Percentiles rank a stretch among this genome's conserved stretches.
phyloP scores from a whole-genome alignment of 2,329 filamentous ascomycete genomes.

The Trichoderma citrinoviride region DNA sequence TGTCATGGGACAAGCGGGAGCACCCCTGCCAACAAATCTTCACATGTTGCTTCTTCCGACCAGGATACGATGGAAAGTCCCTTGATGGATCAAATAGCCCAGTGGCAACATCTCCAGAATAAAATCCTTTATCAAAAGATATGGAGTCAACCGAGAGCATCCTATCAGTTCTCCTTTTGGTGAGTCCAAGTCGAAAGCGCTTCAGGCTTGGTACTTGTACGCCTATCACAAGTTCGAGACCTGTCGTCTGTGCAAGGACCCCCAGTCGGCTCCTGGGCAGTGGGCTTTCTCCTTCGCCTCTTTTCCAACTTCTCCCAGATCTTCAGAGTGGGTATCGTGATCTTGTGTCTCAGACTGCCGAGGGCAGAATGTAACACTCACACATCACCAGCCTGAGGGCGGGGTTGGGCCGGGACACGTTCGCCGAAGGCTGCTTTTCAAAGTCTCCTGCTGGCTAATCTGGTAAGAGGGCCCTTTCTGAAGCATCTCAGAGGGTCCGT shows the following conservation, averaged over 20 bases:
- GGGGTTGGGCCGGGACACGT: constrained; percentile 19
- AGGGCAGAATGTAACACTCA: constrained; percentile 14
- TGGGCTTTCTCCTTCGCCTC: neutral
- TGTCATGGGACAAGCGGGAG: neutral
- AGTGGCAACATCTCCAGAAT: neutral
- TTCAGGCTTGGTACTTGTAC: neutral
- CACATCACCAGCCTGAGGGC: constrained; percentile 12
- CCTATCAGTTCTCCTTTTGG: neutral
- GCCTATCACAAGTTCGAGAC: neutral
- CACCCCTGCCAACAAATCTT: neutral
- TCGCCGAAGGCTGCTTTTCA: neutral
- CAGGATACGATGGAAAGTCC: neutral
- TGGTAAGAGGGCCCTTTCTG: neutral
- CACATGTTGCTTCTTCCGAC: neutral
- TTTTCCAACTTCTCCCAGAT: neutral
- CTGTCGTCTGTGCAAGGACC: neutral
- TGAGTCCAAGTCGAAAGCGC: too few species aligned
- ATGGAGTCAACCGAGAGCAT: neutral
- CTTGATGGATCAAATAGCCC: neutral
- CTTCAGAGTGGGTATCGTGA: constrained; percentile 10
- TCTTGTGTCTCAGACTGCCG: constrained; percentile 18
- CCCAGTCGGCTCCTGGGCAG: constrained; percentile 1
- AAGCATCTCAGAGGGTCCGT: constrained; percentile 4
- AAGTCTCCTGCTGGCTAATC: neutral
- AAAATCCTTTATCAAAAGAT: neutral